Percentiles rank a stretch among this genome's conserved stretches.
These are phyloP conservation scores for Trichomonas gallinae DNA, from an alignment of 208 protist genomes.

Conservation along the genomic window DNA sequence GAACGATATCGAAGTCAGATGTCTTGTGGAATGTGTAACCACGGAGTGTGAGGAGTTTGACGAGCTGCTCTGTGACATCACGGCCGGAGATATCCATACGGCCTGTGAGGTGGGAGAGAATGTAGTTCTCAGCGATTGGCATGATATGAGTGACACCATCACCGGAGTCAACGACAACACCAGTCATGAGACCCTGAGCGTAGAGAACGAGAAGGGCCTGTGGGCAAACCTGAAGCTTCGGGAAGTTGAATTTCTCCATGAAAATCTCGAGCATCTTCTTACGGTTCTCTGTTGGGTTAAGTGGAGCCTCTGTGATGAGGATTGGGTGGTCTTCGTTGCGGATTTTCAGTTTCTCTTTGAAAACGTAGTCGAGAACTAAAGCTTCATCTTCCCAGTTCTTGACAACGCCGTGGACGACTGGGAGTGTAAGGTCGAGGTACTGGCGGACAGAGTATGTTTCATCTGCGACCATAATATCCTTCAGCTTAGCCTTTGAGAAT, in stretches of 20 bases:
- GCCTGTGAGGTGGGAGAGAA: conserved; percentile 54
- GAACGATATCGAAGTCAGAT: conserved; percentile 6
- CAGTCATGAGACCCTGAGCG: conserved; percentile 76
- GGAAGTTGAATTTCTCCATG: conserved; percentile 89
- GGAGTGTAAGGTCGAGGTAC: conserved; percentile 64
- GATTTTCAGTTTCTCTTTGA: conserved; percentile 44
- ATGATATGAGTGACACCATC: conserved; percentile 91
- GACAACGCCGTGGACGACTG: conserved; percentile 84
- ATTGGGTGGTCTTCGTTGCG: conserved; percentile 49
- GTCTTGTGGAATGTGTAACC: conserved; percentile 7
- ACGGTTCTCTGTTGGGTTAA: conserved; percentile 71
- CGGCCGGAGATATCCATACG: conserved; percentile 80
- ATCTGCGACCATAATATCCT: conserved; percentile 78
- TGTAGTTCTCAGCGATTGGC: conserved; percentile 84
- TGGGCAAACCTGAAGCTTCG: conserved; percentile 68
- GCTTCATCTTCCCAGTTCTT: conserved; percentile 84
- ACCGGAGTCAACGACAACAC: conserved; percentile 90
- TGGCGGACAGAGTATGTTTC: conserved; percentile 56
- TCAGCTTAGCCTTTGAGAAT: conserved; percentile 25
- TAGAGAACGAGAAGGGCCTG: conserved; percentile 79
- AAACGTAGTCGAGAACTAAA: conserved; percentile 74
- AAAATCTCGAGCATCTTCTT: conserved; percentile 43
- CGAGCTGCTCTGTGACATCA: conserved; percentile 65
- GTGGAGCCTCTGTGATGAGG: conserved; percentile 86
- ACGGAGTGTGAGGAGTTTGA: not conserved